A percentile compares a stretch with the other conserved stretches of the same genome.
phyloP scores from a whole-genome alignment of 352 stramenopile genomes.

The Phytophthora palmivora region DNA sequence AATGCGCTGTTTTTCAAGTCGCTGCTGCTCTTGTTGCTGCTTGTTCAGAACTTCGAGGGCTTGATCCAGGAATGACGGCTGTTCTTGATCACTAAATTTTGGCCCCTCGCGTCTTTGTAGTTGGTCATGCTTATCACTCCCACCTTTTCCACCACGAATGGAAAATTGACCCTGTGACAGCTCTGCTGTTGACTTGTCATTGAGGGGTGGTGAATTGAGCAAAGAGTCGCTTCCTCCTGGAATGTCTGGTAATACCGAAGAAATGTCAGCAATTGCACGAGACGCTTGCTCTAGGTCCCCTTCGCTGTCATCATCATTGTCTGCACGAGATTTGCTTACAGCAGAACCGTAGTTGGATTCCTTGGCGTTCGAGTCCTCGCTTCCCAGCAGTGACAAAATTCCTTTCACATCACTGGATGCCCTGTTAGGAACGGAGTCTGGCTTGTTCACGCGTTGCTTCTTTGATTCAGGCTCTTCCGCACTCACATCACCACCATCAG shows the following conservation, averaged over 20 bases:
- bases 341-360: constrained; percentile 29
- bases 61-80: constrained; percentile 53
- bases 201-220: constrained; percentile 24
- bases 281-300: constrained; percentile 43
- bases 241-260: constrained; percentile 41
- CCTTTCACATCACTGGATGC: constrained; percentile 37
- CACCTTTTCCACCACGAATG: constrained; percentile 22
- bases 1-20: constrained; percentile 32
- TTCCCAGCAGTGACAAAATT: constrained; percentile 46
- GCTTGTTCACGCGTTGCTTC: constrained; percentile 39
- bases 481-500: constrained; percentile 14
- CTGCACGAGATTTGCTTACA: constrained; percentile 25
- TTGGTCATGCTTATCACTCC: constrained; percentile 11
- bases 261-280: constrained; percentile 49
- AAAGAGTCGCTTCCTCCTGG: constrained; percentile 24
- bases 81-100: constrained; percentile 14
- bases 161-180: constrained; percentile 14
- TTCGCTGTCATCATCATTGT: constrained; percentile 44
- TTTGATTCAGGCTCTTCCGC: constrained; percentile 45
- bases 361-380: constrained; percentile 37
- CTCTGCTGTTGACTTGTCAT: constrained; percentile 14
- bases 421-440: constrained; percentile 13
- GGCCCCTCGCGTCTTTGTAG: constrained; percentile 6
- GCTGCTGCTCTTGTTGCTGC: constrained; percentile 45
- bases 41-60: constrained; percentile 54